Base-by-base conservation (phyloP, 2,329 filamentous ascomycete species). In the Arachnomyces sp. region DNA sequence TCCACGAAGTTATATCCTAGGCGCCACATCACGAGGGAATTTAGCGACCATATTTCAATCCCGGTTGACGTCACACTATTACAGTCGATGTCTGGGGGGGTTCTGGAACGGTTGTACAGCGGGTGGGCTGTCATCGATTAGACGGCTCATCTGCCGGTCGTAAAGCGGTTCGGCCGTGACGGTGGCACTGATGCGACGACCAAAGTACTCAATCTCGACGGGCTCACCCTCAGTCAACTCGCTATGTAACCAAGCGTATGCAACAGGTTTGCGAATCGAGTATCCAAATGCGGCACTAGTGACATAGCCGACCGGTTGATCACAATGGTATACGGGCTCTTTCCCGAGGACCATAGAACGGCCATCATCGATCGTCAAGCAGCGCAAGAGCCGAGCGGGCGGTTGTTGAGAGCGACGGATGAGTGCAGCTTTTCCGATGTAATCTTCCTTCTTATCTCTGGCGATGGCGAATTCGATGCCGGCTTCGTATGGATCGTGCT, bases 131-230 rank as follows among this genome's bases (percentile, higher is more conserved):
- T 50, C 49, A 29, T 45, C 56, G 18, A 51, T 51, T 36, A 69
- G 43, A 13, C 60, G 59, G 14, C 49, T 63, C 49, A 59, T 59
- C 30, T 63, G 52, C 1, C 66, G 63, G 45, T 72, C 67, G 42
- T 68, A 67, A 32, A 75, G 39, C 7, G 74, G 70, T 34, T 77
- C 74, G 1, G 60, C 45, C 0, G 62, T 58, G 1, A 81, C 70
- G 2, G 74, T 79, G 0, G 77, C 77, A 36, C 50, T 48, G 38
- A 79, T 69, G 8, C 64, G 63, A 42, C 58, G 60, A 3, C 76
- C 74, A 55, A 81, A 81, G 51, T 81, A 81, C 49, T 79, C 75
- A 41, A 81, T 66, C 50, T 79, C 74, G 0, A 81, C 73, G 0
- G 49, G 42, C 2, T 69, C 63, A 0, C 75, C 75, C 32, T 74